Evolutionary conservation across 1,284 basidiomycete species (phyloP).

Genomic region (Ganoderma meredithae): DNA sequence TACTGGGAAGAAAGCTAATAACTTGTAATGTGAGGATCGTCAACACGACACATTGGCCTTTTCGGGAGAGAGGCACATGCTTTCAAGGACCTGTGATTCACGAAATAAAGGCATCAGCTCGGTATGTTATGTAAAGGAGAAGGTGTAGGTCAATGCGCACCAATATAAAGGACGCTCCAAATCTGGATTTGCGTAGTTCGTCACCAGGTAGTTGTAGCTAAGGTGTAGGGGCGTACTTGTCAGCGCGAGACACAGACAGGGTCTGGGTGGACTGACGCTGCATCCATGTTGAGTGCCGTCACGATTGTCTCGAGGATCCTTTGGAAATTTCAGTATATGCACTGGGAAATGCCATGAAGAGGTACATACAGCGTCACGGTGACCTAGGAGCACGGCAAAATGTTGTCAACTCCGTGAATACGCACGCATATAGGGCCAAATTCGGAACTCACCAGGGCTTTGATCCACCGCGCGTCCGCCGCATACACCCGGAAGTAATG

Average conservation of each 20-base stretch:
- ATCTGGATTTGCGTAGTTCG: background rate
- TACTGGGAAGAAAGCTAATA: background rate
- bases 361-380: background rate
- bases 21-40: background rate
- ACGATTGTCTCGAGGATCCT: background rate
- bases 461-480: background rate
- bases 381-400: background rate
- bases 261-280: background rate
- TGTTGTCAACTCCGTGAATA: background rate
- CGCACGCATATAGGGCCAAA: background rate
- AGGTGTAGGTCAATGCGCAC: background rate
- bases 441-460: background rate
- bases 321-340: background rate
- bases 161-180: background rate
- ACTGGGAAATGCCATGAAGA: background rate
- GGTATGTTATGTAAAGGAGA: background rate
- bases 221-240: background rate
- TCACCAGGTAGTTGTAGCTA: background rate
- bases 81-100: background rate
- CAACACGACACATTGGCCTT: background rate
- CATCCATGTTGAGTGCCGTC: background rate
- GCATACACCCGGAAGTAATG: conserved; percentile 4
- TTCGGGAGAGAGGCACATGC: background rate
- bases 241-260: background rate
- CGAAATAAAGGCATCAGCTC: background rate